Conservation (phyloP, 2,329 filamentous ascomycete genomes). For the Ophiostoma sp. region DNA sequence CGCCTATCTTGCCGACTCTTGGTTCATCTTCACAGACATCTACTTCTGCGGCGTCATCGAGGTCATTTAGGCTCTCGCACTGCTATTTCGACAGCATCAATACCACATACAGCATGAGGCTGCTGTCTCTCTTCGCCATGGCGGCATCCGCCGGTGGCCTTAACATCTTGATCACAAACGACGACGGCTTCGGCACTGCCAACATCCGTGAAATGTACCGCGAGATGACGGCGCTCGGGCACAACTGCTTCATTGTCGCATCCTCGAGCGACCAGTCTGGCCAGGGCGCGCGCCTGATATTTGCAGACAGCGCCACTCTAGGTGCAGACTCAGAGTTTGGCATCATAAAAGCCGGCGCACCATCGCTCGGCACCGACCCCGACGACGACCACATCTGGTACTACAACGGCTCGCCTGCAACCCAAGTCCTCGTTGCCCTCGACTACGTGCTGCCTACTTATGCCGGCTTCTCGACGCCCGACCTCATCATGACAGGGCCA, state of each 20-base stretch:
- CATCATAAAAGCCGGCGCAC: constrained; percentile 42
- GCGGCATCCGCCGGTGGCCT: background rate
- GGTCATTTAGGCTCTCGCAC: background rate
- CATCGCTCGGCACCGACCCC: constrained; percentile 47
- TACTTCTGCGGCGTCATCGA: too few species aligned
- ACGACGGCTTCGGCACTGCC: constrained; percentile 40
- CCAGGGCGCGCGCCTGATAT: constrained; percentile 41
- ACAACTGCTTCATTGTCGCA: constrained; percentile 48
- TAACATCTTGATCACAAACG: constrained; percentile 27
- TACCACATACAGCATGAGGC: background rate
- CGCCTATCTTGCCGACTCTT: background rate
- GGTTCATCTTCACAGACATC: too few species aligned
- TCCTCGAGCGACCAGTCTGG: constrained; percentile 42
- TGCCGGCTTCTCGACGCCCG: constrained; percentile 44
- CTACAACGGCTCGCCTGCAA: constrained; percentile 54
- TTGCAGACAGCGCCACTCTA: constrained; percentile 40
- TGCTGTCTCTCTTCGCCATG: background rate
- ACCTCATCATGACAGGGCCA: constrained; percentile 50
- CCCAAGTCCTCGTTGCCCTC: constrained; percentile 51
- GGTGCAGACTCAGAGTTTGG: constrained; percentile 40
- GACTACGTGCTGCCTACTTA: constrained; percentile 50
- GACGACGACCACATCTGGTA: constrained; percentile 52
- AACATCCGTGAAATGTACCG: constrained; percentile 40
- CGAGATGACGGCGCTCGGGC: constrained; percentile 49
- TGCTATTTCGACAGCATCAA: background rate